Base-by-base conservation (phyloP, 2,329 filamentous ascomycete species). In the Raffaelea deltoideospora region DNA sequence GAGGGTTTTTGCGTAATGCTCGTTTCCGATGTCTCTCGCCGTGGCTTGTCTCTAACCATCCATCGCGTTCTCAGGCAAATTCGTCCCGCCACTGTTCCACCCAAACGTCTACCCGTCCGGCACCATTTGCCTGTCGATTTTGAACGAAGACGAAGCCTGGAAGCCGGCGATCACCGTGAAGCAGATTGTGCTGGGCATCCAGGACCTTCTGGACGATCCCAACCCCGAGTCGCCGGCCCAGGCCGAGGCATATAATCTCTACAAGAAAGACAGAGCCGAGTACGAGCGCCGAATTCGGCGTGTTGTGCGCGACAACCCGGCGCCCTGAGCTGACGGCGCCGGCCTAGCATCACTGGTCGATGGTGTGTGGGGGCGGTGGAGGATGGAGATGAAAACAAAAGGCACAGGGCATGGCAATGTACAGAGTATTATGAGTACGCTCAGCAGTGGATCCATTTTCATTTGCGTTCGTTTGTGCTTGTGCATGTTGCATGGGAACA, bases 121-220 rank as follows among this genome's bases (percentile, higher is more conserved):
- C 47, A 98, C 90, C 33, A 90, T 98, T 43, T 98, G 90, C 54
- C 71, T 98, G 18, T 94, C 85, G 21, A 98, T 98, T 47, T 63
- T 98, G 46, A 98, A 96, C 61, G 92, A 98, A 57, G 90, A 98
- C 50, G 90, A 98, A 56, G 87, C 83, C 7, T 98, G 92, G 90
- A 92, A 93, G 58, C 92, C 90, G 1, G 88, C 90, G 7, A 98
- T 98, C 52, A 98, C 90, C 0, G 85, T 98, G 56, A 96, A 95
- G 62, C 86, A 96, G 60, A 96, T 98, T 45, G 72, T 96, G 6
- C 70, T 96, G 1, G 90, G 90, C 34, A 93, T 98, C 40, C 90
- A 98, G 58, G 88, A 93, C 50, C 72, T 98, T 2, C 76, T 98
- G 29, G 80, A 98, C 56, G 88, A 95, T 50, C 90, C 92, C 14